These are phyloP conservation scores for Eurotiales sp. DNA, from an alignment of 2,329 filamentous ascomycete genomes.

Conservation along the genomic window DNA sequence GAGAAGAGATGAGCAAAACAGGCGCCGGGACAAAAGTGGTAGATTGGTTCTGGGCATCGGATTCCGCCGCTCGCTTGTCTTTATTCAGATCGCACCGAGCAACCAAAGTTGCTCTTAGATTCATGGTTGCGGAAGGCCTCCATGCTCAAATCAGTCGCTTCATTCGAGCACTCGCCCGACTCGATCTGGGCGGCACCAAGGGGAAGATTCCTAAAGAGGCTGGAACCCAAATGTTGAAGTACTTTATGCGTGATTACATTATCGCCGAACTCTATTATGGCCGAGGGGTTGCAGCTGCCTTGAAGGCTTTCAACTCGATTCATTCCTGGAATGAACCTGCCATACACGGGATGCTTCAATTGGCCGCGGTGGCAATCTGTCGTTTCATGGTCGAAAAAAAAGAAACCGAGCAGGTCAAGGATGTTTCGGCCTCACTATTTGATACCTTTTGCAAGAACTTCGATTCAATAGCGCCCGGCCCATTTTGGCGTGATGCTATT, in stretches of 20 bases:
- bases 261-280: constrained; percentile 33
- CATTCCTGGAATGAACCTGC: constrained; percentile 14
- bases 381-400: constrained; percentile 23
- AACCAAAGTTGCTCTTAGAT: constrained; percentile 31
- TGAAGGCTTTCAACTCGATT: constrained; percentile 27
- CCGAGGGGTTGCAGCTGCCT: constrained; percentile 27
- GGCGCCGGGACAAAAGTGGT: constrained; percentile 32
- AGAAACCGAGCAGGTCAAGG: constrained; percentile 19
- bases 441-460: constrained; percentile 29
- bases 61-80: constrained; percentile 23
- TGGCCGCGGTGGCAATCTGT: constrained; percentile 24
- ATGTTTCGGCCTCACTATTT: constrained; percentile 28
- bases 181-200: constrained; percentile 24
- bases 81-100: constrained; percentile 29
- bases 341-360: constrained; percentile 21
- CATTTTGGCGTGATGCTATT: constrained; percentile 27
- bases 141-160: constrained; percentile 33
- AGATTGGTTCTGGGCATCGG: constrained; percentile 40
- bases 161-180: constrained; percentile 28
- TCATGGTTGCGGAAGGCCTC: constrained; percentile 37
- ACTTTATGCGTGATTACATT: constrained; percentile 30
- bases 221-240: constrained; percentile 21
- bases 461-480: constrained; percentile 21
- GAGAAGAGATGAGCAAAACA: constrained; percentile 31
- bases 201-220: constrained; percentile 21